Conservation (phyloP, 306 rosid species). For the Sophora flavescens region DNA sequence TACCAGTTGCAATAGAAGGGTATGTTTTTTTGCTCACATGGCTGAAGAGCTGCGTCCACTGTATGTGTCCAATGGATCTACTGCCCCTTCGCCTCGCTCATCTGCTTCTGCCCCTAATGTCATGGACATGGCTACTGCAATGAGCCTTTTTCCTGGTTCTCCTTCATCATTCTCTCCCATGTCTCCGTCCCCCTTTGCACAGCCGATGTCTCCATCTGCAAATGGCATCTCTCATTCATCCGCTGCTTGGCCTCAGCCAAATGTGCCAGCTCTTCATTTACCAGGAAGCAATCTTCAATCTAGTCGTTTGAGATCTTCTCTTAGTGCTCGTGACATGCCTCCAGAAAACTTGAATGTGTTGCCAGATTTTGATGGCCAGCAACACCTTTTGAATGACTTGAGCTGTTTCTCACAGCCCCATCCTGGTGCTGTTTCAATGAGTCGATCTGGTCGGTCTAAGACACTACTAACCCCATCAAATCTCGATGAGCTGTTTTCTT, state of each 20-base stretch:
- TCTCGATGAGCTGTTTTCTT: constrained; percentile 83
- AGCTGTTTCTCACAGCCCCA: constrained; percentile 72
- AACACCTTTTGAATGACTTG: constrained; percentile 71
- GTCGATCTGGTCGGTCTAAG: constrained; percentile 70
- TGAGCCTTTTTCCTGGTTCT: constrained; percentile 82
- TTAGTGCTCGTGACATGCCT: constrained; percentile 80
- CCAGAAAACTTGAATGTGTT: constrained; percentile 62
- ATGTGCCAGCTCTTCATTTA: constrained; percentile 86
- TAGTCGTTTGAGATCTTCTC: constrained; percentile 87
- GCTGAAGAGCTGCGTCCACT: constrained; percentile 84
- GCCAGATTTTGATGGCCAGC: constrained; percentile 69
- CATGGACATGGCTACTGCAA: constrained; percentile 96
- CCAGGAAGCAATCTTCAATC: constrained; percentile 87
- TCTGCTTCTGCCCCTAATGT: constrained; percentile 72
- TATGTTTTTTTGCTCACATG: constrained; percentile 85
- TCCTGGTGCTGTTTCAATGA: constrained; percentile 54
- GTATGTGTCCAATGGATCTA: constrained; percentile 87
- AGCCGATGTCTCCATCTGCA: constrained; percentile 82
- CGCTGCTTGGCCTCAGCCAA: constrained; percentile 78
- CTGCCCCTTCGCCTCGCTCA: constrained; percentile 82
- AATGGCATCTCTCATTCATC: constrained; percentile 65
- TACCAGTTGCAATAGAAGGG: constrained; percentile 76
- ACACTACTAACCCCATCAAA: constrained; percentile 79
- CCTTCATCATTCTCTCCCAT: constrained; percentile 79
- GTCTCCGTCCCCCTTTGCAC: constrained; percentile 81